phyloP scores from a whole-genome alignment of 148 eudicot genomes.

The Cornus florida region DNA sequence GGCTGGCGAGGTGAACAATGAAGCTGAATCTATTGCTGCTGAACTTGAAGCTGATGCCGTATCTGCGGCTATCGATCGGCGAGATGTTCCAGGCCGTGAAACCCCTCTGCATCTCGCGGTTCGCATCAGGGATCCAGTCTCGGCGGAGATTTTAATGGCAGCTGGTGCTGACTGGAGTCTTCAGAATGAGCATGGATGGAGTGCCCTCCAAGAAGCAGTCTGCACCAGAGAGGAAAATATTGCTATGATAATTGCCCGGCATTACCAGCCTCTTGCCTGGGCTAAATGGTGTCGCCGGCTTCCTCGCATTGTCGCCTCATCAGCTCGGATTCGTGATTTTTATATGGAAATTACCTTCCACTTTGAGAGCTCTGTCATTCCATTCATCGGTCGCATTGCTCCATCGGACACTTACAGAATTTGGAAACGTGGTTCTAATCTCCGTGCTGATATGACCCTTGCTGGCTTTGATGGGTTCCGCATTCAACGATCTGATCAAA shows the following conservation, averaged over 20 bases:
- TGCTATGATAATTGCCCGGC: constrained; percentile 87
- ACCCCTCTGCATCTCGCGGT: constrained; percentile 92
- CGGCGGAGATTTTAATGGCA: constrained; percentile 78
- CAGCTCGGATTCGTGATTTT: constrained; percentile 78
- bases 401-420: constrained; percentile 93
- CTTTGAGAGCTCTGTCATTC: constrained; percentile 94
- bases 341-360: constrained; percentile 94
- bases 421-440: constrained; percentile 91
- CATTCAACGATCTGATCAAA: constrained; percentile 89
- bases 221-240: constrained; percentile 81
- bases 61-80: constrained; percentile 60
- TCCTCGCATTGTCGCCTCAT: constrained; percentile 82
- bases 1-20: constrained; percentile 80
- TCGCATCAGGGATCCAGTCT: constrained; percentile 61
- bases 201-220: constrained; percentile 92
- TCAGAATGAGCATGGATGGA: constrained; percentile 95
- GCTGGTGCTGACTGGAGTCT: constrained; percentile 97
- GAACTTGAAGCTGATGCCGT: constrained; percentile 79
- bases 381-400: constrained; percentile 84
- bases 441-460: constrained; percentile 95
- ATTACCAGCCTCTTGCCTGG: constrained; percentile 91
- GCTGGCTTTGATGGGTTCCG: constrained; percentile 96
- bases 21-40: constrained; percentile 74
- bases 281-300: constrained; percentile 97
- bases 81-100: constrained; percentile 94